These are phyloP conservation scores for Talaromyces thailandensis DNA, from an alignment of 495 filamentous ascomycete genomes.

Conservation along the genomic window DNA sequence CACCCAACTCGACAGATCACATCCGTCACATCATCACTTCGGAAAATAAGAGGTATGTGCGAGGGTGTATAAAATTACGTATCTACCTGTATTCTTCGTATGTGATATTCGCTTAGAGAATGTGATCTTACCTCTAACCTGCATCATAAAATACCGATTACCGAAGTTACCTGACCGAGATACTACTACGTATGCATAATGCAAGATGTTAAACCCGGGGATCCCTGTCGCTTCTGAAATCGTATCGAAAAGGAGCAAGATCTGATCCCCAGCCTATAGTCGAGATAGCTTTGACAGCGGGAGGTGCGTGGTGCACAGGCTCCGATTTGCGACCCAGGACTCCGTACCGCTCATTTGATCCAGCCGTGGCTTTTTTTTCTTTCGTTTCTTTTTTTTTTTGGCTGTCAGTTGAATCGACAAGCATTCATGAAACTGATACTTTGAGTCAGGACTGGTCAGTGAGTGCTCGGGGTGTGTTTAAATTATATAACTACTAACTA, in stretches of 20 bases:
- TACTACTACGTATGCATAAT: neutral
- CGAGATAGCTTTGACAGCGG: neutral
- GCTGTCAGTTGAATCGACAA: neutral
- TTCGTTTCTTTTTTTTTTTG: neutral
- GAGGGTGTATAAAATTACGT: neutral
- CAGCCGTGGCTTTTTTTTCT: neutral
- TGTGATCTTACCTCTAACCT: neutral
- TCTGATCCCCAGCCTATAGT: neutral
- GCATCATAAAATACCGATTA: neutral
- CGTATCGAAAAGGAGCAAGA: neutral
- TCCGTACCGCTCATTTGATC: neutral
- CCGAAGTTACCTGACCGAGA: neutral
- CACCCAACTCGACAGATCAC: neutral
- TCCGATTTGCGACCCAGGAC: neutral
- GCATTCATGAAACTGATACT: neutral
- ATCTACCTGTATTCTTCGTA: neutral
- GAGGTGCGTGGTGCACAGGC: neutral
- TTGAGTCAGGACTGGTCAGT: neutral
- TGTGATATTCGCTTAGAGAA: neutral
- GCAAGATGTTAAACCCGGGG: neutral
- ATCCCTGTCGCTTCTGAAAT: neutral
- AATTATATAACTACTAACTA: neutral
- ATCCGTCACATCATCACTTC: neutral
- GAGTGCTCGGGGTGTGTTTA: neutral
- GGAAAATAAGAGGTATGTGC: neutral